Evolutionary conservation across 1,139 yeast genomes (phyloP).

Genomic region (Blastobotrys serpentis): DNA sequence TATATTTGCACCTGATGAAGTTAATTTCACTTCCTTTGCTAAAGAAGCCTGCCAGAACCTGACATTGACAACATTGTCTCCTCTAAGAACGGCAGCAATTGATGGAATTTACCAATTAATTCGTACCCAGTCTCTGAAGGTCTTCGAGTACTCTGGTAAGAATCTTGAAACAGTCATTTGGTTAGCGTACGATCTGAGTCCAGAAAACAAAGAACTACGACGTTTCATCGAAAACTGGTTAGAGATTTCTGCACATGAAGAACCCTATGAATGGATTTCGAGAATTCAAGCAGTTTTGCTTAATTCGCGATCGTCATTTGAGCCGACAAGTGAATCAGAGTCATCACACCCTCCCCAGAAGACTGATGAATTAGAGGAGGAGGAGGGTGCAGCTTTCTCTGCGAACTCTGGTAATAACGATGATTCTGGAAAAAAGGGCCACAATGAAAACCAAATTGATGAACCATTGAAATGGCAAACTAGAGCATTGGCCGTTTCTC

Average conservation of each 20-base stretch:
- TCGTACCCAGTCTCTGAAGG: constrained; percentile 34
- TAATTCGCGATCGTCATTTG: constrained; percentile 32
- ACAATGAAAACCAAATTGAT: constrained; percentile 24
- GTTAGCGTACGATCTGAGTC: constrained; percentile 39
- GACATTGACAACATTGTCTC: constrained; percentile 14
- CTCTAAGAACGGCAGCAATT: constrained; percentile 36
- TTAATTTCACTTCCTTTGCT: constrained; percentile 32
- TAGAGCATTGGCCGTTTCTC: constrained; percentile 56
- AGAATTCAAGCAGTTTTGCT: constrained; percentile 38
- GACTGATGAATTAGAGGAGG: constrained; percentile 39
- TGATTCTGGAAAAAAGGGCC: constrained; percentile 31
- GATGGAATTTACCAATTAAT: constrained; percentile 41
- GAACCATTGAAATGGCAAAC: constrained; percentile 75
- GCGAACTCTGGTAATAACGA: constrained; percentile 32
- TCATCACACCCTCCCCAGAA: constrained; percentile 13
- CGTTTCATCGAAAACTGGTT: constrained; percentile 39
- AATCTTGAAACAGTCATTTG: constrained; percentile 39
- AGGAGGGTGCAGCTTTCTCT: constrained; percentile 48
- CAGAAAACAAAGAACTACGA: constrained; percentile 32
- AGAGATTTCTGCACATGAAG: constrained; percentile 35
- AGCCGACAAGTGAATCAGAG: constrained; percentile 34
- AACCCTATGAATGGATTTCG: constrained; percentile 40
- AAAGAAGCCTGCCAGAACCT: constrained; percentile 33
- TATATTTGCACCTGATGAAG: constrained; percentile 35
- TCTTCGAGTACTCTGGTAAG: constrained; percentile 34